Conservation (phyloP, 1,139 yeast species). For the Blastobotrys proliferans region DNA sequence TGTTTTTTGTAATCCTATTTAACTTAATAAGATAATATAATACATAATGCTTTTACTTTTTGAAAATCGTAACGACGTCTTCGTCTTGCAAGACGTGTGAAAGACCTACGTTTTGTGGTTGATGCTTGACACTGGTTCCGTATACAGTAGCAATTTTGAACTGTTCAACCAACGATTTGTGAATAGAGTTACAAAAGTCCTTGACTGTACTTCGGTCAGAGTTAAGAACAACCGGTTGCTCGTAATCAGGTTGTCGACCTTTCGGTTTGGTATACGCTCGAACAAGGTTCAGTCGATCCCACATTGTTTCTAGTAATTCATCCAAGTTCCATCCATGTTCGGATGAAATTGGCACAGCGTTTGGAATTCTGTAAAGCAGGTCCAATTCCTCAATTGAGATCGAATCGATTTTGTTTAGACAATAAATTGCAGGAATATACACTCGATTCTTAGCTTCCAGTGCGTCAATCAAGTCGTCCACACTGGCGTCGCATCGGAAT, state of each 20-base stretch:
- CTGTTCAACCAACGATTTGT: conserved; percentile 87
- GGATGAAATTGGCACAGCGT: conserved; percentile 94
- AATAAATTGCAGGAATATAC: conserved; percentile 93
- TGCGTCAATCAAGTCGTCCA: conserved; percentile 92
- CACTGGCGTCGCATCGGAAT: conserved; percentile 94
- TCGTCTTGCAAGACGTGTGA: conserved; percentile 82
- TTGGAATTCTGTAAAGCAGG: conserved; percentile 81
- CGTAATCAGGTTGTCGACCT: conserved; percentile 89
- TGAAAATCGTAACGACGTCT: conserved; percentile 93
- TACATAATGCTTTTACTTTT: conserved; percentile 43
- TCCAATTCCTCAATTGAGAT: conserved; percentile 92
- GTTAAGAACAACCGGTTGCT: conserved; percentile 89
- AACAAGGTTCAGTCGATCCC: conserved; percentile 85
- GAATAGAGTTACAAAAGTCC: conserved; percentile 95
- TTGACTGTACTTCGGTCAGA: conserved; percentile 80
- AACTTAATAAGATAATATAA: neutral
- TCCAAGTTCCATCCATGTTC: conserved; percentile 97
- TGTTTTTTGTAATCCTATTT: neutral
- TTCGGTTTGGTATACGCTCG: conserved; percentile 97
- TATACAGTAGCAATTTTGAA: conserved; percentile 88
- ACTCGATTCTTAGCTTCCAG: conserved; percentile 85
- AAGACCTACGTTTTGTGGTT: conserved; percentile 95
- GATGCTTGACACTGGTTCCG: conserved; percentile 93
- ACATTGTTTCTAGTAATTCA: conserved; percentile 88
- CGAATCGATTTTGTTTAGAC: conserved; percentile 90